Evolutionary conservation across 768 basidiomycete species (phyloP).

Genomic region (Holtermanniella nyarrowii): DNA sequence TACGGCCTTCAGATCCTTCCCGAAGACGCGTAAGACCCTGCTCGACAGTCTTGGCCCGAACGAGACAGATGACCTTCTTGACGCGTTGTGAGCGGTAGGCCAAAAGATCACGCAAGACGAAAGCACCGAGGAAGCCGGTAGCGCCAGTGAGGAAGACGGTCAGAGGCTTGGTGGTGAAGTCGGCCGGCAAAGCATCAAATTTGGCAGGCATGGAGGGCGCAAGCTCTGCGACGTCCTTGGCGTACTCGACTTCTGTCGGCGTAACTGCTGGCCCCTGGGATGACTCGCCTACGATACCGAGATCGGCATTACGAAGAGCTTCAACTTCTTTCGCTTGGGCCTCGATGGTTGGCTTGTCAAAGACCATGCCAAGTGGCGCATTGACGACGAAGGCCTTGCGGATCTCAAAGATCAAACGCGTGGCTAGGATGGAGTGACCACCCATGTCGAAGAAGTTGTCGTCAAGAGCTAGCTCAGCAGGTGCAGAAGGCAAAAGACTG

Average conservation of each 20-base stretch:
- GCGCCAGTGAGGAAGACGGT: slow-evolving; percentile 93
- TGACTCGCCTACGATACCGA: slow-evolving; percentile 53
- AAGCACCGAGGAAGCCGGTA: slow-evolving; percentile 93
- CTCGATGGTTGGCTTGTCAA: slow-evolving; percentile 74
- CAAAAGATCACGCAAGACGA: slow-evolving; percentile 73
- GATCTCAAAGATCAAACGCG: slow-evolving; percentile 91
- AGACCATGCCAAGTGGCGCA: slow-evolving; percentile 82
- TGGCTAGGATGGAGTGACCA: slow-evolving; percentile 96
- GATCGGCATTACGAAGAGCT: slow-evolving; percentile 60
- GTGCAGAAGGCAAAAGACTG: slow-evolving; percentile 64
- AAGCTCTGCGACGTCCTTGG: slow-evolving; percentile 62
- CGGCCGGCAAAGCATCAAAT: slow-evolving; percentile 55
- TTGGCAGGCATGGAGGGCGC: slow-evolving; percentile 50
- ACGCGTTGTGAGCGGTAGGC: slow-evolving; percentile 50
- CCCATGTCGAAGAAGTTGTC: slow-evolving; percentile 98
- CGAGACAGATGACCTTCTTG: slow-evolving; percentile 81
- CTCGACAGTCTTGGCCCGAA: slow-evolving; percentile 58
- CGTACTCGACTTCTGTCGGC: slow-evolving; percentile 53
- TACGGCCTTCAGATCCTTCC: slow-evolving; percentile 63
- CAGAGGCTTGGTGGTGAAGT: slow-evolving; percentile 49
- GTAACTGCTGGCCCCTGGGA: slow-evolving; percentile 5
- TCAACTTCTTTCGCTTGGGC: slow-evolving; percentile 71
- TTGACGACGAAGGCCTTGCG: slow-evolving; percentile 83
- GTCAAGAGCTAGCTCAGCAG: slow-evolving; percentile 67
- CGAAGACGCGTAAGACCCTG: slow-evolving; percentile 60